Percentiles rank a stretch among this genome's conserved stretches.
These are phyloP conservation scores for Nakazawaea ambrosiae DNA, from an alignment of 805 yeast genomes.

Conservation along the genomic window DNA sequence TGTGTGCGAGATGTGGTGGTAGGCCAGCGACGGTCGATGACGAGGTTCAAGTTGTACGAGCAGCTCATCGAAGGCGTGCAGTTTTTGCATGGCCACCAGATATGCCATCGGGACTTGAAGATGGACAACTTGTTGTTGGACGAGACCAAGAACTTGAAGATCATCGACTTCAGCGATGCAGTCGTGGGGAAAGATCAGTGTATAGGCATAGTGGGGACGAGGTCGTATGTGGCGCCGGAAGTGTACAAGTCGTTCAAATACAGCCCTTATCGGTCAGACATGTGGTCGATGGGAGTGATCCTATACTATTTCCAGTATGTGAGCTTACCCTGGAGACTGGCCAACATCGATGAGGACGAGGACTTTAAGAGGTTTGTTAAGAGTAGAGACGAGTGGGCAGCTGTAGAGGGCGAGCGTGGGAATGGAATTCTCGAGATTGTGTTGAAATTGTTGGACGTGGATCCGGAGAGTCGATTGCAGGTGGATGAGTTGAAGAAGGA, in stretches of 20 bases:
- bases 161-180: conserved; percentile 49
- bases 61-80: conserved; percentile 33
- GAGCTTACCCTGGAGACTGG: conserved; percentile 42
- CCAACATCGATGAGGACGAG: conserved; percentile 19
- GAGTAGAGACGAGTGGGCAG: too few relatives aligned
- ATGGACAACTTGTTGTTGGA: conserved; percentile 33
- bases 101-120: conserved; percentile 47
- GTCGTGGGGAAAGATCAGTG: conserved; percentile 15
- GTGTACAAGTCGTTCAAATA: conserved; percentile 28
- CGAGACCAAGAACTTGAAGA: conserved; percentile 26
- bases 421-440: neutral
- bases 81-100: conserved; percentile 28
- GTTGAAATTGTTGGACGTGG: neutral
- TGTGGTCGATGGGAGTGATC: conserved; percentile 46
- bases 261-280: conserved; percentile 33
- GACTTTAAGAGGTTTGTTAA: conserved; percentile 10
- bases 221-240: conserved; percentile 41
- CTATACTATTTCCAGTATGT: conserved; percentile 24
- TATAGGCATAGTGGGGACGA: conserved; percentile 43
- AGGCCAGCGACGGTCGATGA: conserved; percentile 11
- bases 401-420: neutral
- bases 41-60: conserved; percentile 27
- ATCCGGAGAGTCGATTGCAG: too few relatives aligned
- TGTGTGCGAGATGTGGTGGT: conserved; percentile 11
- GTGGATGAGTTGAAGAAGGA: too few relatives aligned